Percentiles rank a stretch among this genome's conserved stretches.
Conservation (phyloP, 2,329 filamentous ascomycete species). For the Fusarium ramigenum region DNA sequence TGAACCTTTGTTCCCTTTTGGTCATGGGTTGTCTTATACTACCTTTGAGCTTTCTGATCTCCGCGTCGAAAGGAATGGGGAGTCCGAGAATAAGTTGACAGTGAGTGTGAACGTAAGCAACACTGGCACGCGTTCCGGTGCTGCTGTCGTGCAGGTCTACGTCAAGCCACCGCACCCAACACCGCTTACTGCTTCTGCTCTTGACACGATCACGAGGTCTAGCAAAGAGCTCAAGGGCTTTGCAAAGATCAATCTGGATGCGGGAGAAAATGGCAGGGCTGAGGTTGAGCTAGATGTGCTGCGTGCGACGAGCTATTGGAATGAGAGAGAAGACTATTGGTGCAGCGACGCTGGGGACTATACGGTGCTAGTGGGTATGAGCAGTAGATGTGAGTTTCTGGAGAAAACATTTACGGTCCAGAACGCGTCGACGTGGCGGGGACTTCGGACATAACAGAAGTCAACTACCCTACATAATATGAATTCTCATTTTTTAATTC, state of each 20-base stretch:
- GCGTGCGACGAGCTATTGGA: not conserved
- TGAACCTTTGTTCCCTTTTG: not conserved
- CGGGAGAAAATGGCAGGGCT: fast-evolving
- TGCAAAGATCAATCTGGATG: not conserved
- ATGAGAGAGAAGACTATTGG: not conserved
- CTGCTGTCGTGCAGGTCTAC: not conserved
- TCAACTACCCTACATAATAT: not conserved
- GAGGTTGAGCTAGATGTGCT: not conserved
- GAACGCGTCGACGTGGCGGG: not conserved
- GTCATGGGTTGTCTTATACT: not conserved
- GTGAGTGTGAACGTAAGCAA: not conserved
- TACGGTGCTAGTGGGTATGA: not conserved
- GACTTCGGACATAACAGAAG: not conserved
- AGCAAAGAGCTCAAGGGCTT: not conserved
- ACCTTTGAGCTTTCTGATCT: not conserved
- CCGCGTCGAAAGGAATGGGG: too few species aligned
- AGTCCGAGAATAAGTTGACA: not conserved
- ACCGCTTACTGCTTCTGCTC: not conserved
- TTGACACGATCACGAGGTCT: not conserved
- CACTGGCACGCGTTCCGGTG: not conserved
- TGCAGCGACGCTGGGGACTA: not conserved
- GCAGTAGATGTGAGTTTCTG: not conserved
- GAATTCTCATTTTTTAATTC: not conserved
- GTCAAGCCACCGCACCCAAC: not conserved
- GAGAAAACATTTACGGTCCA: not conserved